Base-by-base conservation (phyloP, 805 yeast genomes). In the Yarrowia hollandica region DNA sequence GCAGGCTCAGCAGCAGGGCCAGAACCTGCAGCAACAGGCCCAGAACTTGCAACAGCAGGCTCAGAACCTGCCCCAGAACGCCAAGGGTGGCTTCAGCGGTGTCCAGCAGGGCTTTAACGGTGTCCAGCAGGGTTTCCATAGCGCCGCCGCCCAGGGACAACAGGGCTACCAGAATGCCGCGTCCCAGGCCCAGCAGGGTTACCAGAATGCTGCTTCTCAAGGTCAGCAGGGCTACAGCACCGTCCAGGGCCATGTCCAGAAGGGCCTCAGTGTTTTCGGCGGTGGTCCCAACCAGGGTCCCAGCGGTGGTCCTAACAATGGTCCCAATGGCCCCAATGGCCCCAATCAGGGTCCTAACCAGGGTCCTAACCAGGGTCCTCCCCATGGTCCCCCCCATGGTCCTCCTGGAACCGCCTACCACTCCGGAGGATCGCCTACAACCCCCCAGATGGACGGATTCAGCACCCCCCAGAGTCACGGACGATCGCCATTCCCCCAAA, bases 401-500 rank as follows among this genome's bases (percentile, higher is more conserved):
- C 23, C 39, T 6, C 19, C 19, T n/a, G n/a, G n/a, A n/a, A n/a
- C n/a, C n/a, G n/a, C n/a, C n/a, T n/a, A n/a, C n/a, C n/a, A n/a
- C n/a, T n/a, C n/a, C n/a, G n/a, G n/a, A n/a, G n/a, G n/a, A n/a
- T 19, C 26, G 11, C 55, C 55, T n/a, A 15, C 39, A 3, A 48
- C 55, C 5, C 55, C 55, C 30, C 34, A 28, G 28, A 31, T 48
- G 55, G 39, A 48, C 16, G 55, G 39, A 7, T 48, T 48, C 28
- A 22, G 8, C 39, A 48, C 39, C 8, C 55, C 55, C 16, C 35
- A 25, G 33, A 42, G 34, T 34, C 50, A 44, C 28, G 55, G 55
- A 11, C 38, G 55, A 12, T 48, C 55, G 15, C 55, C 55, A 9
- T 48, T 48, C 39, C 55, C 55, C 16, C 55, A 48, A 22, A 21